Evolutionary conservation across 768 basidiomycete species (phyloP), one percentile per base, ranked within the genome.

Genomic region (Boletus sp.): DNA sequence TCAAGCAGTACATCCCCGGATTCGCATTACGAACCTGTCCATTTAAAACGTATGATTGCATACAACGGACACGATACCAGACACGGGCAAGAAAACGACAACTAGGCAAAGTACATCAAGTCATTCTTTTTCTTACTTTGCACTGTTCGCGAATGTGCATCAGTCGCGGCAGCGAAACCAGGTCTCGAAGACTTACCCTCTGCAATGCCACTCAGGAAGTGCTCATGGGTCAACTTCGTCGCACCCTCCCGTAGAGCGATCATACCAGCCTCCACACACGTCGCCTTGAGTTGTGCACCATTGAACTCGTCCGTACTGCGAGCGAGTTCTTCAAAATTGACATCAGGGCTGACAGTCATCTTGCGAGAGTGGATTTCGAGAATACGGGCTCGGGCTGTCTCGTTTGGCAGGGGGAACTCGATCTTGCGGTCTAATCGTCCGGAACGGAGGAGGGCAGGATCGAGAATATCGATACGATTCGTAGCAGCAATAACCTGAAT

Each of bases 81-180:
- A 42, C 30, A 46, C n/a, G 27, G 34, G 5, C 7, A 30, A 25
- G 47, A 46, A 43, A 27, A 39, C n/a, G 38, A 47, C 47, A 27
- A 54, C 76, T 88, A 93, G 46, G 90, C 91, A 72, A 93, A 93
- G 76, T 93, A 93, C 83, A 92, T 85, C 68, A 98, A 85, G 67
- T 92, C 87, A 68, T 98, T 98, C 84, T 98, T 98, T 85, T 99
- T 99, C 86, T 98, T 95, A 74, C 92, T 93, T 82, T 98, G 96
- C 53, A 98, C 88, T 98, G 72, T 47, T 71, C 52, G 40, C 70
- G 51, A 59, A 70, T 56, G 45, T 60, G 38, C 33, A 60, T 74
- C 46, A 72, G 60, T 58, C 33, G 58, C 41, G 21, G 21, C 14
- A 23, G 29, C 48, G 21, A 58, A 37, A 42, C 45, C 43, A 56